Evolutionary conservation across 2,329 filamentous ascomycete species (phyloP).

Genomic region (Monosporascus cannonballus): DNA sequence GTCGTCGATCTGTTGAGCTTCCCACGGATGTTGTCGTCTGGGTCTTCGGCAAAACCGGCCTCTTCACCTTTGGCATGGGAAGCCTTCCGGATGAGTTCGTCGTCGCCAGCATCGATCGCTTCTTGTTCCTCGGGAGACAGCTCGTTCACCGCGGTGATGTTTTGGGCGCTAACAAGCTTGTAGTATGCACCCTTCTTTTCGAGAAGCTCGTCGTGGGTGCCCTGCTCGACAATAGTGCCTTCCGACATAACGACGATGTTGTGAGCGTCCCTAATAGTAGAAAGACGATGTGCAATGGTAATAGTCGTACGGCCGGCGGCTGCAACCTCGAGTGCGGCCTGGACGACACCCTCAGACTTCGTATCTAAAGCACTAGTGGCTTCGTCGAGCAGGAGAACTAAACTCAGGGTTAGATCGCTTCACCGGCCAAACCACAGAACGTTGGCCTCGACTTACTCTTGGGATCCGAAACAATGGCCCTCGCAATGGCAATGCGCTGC

Average conservation of each 20-base stretch:
- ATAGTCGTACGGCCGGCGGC: slow-evolving; percentile 87
- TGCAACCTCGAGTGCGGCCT: slow-evolving; percentile 83
- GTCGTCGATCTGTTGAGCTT: slow-evolving; percentile 52
- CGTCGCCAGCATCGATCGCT: slow-evolving; percentile 42
- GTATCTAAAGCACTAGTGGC: slow-evolving; percentile 92
- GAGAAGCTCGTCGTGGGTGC: slow-evolving; percentile 76
- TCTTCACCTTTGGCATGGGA: slow-evolving; percentile 31
- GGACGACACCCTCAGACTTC: slow-evolving; percentile 89
- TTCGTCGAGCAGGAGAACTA: slow-evolving; percentile 83
- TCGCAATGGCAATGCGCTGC: slow-evolving; percentile 90
- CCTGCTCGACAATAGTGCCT: slow-evolving; percentile 87
- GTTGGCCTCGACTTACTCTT: slow-evolving; percentile 47
- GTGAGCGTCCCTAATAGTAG: slow-evolving; percentile 88
- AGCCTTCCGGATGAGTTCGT: slow-evolving; percentile 43
- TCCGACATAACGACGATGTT: slow-evolving; percentile 92
- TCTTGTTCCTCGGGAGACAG: slow-evolving; percentile 45
- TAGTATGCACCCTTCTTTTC: slow-evolving; percentile 68
- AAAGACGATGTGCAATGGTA: slow-evolving; percentile 90
- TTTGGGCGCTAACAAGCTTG: slow-evolving; percentile 82
- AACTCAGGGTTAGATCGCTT: slow-evolving; percentile 7
- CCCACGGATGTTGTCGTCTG: slow-evolving; percentile 54
- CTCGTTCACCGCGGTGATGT: slow-evolving; percentile 60
- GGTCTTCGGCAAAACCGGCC: slow-evolving; percentile 43
- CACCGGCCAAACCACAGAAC: not conserved
- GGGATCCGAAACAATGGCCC: slow-evolving; percentile 84